Evolutionary conservation across 495 filamentous ascomycete genomes (phyloP), one percentile per base, ranked within the genome.

Genomic region (Polyplosphaeria fusca): DNA sequence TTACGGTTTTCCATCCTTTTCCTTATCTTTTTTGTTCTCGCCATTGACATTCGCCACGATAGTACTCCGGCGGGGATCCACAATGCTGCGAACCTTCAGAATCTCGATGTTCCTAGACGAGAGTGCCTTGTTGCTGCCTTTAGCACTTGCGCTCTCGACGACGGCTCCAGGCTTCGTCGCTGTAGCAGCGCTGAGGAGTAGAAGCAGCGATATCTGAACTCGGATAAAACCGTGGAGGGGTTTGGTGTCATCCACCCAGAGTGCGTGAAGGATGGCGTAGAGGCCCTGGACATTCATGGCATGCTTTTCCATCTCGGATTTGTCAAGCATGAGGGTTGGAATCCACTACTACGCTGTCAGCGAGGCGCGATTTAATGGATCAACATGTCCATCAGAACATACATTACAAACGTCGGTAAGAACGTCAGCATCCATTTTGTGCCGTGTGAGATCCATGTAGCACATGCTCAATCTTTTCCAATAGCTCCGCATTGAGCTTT

Each of bases 1-100:
- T n/a, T n/a, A n/a, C n/a, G n/a, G n/a, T n/a, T n/a, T n/a, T n/a
- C n/a, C 42, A 47, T 22, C 42, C 35, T 35, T 46, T 5, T 47
- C 41, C 27, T 55, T 46, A 24, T 52, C 52, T 40, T 59, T 59
- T 13, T 52, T 25, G 19, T 59, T n/a, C 46, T 59, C 49, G 19
- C 52, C 26, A 30, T 52, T 59, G 14, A 59, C 39, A 25, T 52
- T 52, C 30, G 28, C 49, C 18, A 46, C 23, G 39, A 59, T 45
- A 13, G 39, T 55, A 23, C 40, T 55, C 42, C 20, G 2, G 9
- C 13, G 22, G 22, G 40, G 40, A 26, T 55, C 26, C 5, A 14
- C 25, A 16, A 48, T 3, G 16, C 45, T 28, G 27, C 23, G 24
- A 18, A 48, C 45, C 45, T 22, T 46, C 20, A 52, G 25, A 22